phyloP scores from a whole-genome alignment of 2,329 filamentous ascomycete genomes.

The Alternaria conjuncta region DNA sequence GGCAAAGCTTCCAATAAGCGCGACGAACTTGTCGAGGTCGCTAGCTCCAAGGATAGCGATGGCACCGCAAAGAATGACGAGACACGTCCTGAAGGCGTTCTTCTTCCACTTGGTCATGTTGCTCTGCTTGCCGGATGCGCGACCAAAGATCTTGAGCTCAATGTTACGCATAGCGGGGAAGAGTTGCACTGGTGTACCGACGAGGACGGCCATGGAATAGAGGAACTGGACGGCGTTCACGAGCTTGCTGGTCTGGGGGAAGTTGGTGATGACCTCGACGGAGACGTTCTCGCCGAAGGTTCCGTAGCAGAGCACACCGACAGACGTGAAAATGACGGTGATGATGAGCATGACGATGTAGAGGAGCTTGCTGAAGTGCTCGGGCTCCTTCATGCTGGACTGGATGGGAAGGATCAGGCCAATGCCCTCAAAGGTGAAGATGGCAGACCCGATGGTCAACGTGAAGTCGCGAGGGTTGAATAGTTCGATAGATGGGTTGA shows the following conservation, averaged over 20 bases:
- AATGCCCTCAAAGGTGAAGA: constrained; percentile 81
- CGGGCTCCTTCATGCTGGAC: constrained; percentile 73
- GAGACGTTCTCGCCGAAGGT: constrained; percentile 72
- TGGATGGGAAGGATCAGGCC: constrained; percentile 79
- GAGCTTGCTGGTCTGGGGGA: constrained; percentile 71
- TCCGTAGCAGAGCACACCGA: constrained; percentile 75
- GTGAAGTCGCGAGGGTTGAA: constrained; percentile 75
- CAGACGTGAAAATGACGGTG: constrained; percentile 73
- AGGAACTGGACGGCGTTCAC: constrained; percentile 79
- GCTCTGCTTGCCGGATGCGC: constrained; percentile 69
- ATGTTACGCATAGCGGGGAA: constrained; percentile 77
- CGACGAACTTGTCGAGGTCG: constrained; percentile 76
- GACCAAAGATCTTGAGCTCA: constrained; percentile 71
- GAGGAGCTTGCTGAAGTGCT: constrained; percentile 70
- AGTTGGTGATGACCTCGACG: constrained; percentile 79
- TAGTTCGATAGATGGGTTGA: constrained; percentile 66
- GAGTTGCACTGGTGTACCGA: constrained; percentile 75
- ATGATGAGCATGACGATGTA: constrained; percentile 75
- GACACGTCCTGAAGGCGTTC: constrained; percentile 66
- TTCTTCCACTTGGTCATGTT: constrained; percentile 76
- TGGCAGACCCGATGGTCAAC: constrained; percentile 73
- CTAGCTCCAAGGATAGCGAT: constrained; percentile 70
- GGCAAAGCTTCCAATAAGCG: constrained; percentile 74
- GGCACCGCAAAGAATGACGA: constrained; percentile 66
- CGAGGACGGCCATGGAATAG: constrained; percentile 75